Evolutionary conservation across 2,329 filamentous ascomycete genomes (phyloP), one percentile per base, ranked within the genome.

Genomic region (Aureobasidium sp.): DNA sequence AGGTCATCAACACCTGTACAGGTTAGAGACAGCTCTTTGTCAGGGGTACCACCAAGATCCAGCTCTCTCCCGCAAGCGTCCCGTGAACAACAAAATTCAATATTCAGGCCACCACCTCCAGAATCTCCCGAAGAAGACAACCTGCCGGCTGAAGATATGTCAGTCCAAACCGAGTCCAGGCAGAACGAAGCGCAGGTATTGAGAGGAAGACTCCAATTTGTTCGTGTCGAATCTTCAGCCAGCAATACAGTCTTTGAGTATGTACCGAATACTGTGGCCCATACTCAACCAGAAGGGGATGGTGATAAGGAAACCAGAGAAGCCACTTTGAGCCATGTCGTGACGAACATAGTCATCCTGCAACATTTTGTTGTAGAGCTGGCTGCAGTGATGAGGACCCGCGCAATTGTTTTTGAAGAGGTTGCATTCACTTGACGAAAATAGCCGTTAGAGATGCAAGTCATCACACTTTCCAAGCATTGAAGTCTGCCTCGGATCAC

Each of bases 281-380:
- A 7, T 27, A 25, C 3, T 37, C 25, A 27, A 32, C n/a, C 60
- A 15, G 60, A 62, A 62, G 45, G 66, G 67, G 45, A 48, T 5
- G 37, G 45, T 62, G 37, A 67, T 68, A 29, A 64, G 13, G 70
- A 73, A 10, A 67, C 70, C 55, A 65, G 70, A n/a, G 73, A 77
- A 58, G 78, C 76, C 15, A 79, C 75, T 64, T 66, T 81, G 34
- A 70, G 78, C 61, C 78, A 81, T 66, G 74, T 81, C 34, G 69
- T 80, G 37, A 81, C 78, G 10, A 81, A 81, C 63, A 74, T 78
- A 44, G 76, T 80, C 6, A 72, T 81, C 10, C 63, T 81, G 65
- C 79, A 81, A 66, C 76, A 80, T 63, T 81, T 81, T 64, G 72
- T 79, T 25, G 67, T 80, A 53, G 79, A 81, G 68, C 62, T 81